Base-by-base conservation (phyloP, 768 basidiomycete species). In the Fibroporia radiculosa region DNA sequence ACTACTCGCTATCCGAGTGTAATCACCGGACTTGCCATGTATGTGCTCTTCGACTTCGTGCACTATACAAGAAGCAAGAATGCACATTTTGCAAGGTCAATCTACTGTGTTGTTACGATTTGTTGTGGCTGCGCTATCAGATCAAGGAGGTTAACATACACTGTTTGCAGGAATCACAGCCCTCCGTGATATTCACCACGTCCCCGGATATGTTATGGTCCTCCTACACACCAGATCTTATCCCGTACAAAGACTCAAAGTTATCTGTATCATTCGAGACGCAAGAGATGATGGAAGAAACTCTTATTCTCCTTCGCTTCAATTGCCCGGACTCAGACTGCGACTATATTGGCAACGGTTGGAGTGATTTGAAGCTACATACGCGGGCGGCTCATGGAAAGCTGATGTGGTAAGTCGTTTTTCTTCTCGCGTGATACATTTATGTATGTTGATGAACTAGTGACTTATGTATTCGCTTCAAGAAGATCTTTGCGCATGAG, bases 401-500 rank as follows among this genome's bases (percentile, higher is more conserved):
- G 41, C 62, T 86, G 14, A 74, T 97, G 65, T 99, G 95, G 89
- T 92, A 32, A 35, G 80, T 48, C 18, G 4, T 18, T 25, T 14
- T 35, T 26, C 20, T 18, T 20, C 18, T 19, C 22, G 20, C 34
- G 34, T 18, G 34, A 18, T 35, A 31, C 28, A 25, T 16, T 10
- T 12, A 35, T 8, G 6, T 13, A 18, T 31, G n/a, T 33, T 12
- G 16, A 29, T 29, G 16, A 25, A 41, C 5, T 47, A 93, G 90
- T 55, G 89, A 91, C 53, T 61, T 99, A 1, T 99, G 96, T 60
- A 80, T 92, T 45, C 74, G 81, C 40, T 74, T 74, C 62, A 93
- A 97, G 67, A 96, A 96, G 55, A 85, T 98, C 29, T 99, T 99
- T 61, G 72, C 89, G 1, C 93, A 99, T 63, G 95, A 99, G 62